Evolutionary conservation across 495 filamentous ascomycete genomes (phyloP), one percentile per base, ranked within the genome.

Genomic region (Tuber microsphaerosporum): DNA sequence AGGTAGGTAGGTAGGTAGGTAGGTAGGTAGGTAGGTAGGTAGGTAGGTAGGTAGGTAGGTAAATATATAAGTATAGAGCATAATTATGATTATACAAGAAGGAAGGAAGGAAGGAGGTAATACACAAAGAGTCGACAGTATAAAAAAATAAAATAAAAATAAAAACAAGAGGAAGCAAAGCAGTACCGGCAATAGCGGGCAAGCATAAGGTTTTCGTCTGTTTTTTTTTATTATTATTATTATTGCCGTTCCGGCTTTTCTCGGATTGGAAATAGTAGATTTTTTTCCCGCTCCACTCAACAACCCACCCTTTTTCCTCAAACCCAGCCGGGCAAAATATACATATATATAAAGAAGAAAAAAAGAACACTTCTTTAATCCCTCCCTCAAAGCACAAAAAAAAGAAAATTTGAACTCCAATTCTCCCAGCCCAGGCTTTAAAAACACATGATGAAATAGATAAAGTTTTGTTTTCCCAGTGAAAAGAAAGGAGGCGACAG

Each of bases 391-490:
- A 80, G 72, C 69, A 72, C 81, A 75, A 76, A 61, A 71, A 61
- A 71, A 61, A n/a, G 70, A 73, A 44, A 65, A 72, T 80, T 68
- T 71, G 68, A 69, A 76, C 80, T 78, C 80, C 77, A 43, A 76
- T 48, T 80, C 78, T 74, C 78, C 71, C 71, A 80, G 74, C 77
- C 78, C 78, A 80, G 70, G 69, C 78, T 76, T 76, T 76, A 80
- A 76, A 77, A 76, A 78, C 65, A 68, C 61, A 65, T 65, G 26
- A 65, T 31, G 12, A 65, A 65, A 65, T 26, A 56, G 48, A 56
- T 61, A 61, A 61, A n/a, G 48, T 56, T 31, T 61, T 61, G 56
- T 65, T 65, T 65, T 16, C 56, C 56, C 56, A 65, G 4, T 17
- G 26, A 65, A 75, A 68, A 80, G 51, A 34, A 71, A 80, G 76